Percentiles rank a stretch among this genome's conserved stretches.
These are phyloP conservation scores for Dillenia turbinata DNA, from an alignment of 164 flowering plant genomes.

Conservation along the genomic window DNA sequence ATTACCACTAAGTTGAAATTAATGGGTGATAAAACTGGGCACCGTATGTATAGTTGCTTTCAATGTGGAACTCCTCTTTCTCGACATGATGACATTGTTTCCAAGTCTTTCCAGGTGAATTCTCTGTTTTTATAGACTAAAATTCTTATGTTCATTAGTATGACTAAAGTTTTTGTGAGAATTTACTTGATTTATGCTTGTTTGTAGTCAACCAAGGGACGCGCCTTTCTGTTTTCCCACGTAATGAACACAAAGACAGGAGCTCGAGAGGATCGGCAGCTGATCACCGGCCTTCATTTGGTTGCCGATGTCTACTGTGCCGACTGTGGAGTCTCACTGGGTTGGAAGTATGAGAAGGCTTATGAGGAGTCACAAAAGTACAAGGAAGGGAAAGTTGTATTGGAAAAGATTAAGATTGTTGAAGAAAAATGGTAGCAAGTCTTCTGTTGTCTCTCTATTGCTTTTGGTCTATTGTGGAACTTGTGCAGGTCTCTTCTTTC, in stretches of 20 bases:
- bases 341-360: constrained; percentile 61
- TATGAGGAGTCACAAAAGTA: constrained; percentile 57
- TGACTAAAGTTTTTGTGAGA: background rate
- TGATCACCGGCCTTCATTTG: constrained; percentile 53
- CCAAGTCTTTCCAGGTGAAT: constrained; percentile 63
- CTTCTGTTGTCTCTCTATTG: too few species aligned
- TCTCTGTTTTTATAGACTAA: background rate
- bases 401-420: constrained; percentile 51
- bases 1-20: background rate
- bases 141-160: background rate
- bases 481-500: background rate
- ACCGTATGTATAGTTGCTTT: constrained; percentile 61
- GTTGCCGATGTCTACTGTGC: constrained; percentile 52
- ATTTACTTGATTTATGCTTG: background rate
- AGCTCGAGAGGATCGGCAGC: constrained; percentile 46
- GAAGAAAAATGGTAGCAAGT: constrained; percentile 40
- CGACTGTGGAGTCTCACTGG: constrained; percentile 50
- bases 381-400: constrained; percentile 58
- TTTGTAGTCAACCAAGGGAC: constrained; percentile 40
- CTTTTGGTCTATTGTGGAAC: too few species aligned
- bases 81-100: constrained; percentile 63
- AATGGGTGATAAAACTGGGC: constrained; percentile 48
- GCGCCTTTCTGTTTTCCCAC: constrained; percentile 55
- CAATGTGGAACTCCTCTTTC: constrained; percentile 65
- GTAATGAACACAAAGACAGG: constrained; percentile 51